A percentile compares a stretch with the other conserved stretches of the same genome.
phyloP scores from a whole-genome alignment of 106 monocot species.

The Dendrobium officinale region DNA sequence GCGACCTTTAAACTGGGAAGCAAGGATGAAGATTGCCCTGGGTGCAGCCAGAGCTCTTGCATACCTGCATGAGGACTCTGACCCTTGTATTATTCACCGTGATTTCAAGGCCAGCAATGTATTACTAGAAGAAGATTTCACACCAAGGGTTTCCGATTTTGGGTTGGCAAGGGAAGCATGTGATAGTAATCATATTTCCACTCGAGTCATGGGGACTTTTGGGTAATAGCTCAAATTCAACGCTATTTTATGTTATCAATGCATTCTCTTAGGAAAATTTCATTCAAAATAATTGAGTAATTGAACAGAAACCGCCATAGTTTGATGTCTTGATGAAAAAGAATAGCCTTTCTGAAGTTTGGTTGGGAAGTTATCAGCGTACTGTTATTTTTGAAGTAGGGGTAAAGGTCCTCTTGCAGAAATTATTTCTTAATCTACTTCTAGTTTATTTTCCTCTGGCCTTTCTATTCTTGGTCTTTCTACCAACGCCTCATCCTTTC shows the following conservation, averaged over 20 bases:
- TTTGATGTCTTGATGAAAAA: too few relatives aligned
- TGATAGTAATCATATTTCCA: slow-evolving; percentile 11
- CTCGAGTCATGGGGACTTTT: slow-evolving; percentile 19
- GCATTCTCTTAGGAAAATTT: neutral
- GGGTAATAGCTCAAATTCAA: slow-evolving; percentile 5
- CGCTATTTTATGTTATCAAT: neutral
- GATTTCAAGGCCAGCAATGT: slow-evolving; percentile 18
- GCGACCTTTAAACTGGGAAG: slow-evolving; percentile 11
- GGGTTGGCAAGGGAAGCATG: slow-evolving; percentile 12
- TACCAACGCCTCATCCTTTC: too few relatives aligned
- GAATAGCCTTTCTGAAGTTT: too few relatives aligned
- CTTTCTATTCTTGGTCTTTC: too few relatives aligned
- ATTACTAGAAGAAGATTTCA: slow-evolving; percentile 17
- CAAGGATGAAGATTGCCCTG: slow-evolving; percentile 16
- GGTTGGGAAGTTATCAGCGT: too few relatives aligned
- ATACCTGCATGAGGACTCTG: slow-evolving; percentile 17
- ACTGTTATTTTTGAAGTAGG: too few relatives aligned
- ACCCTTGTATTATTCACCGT: slow-evolving; percentile 15
- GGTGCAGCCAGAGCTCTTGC: slow-evolving; percentile 17
- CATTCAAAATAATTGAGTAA: too few relatives aligned
- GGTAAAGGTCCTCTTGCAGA: too few relatives aligned
- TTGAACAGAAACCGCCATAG: too few relatives aligned
- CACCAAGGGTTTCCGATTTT: slow-evolving; percentile 19
- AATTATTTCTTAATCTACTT: too few relatives aligned
- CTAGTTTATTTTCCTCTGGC: too few relatives aligned